phyloP scores from a whole-genome alignment of 352 stramenopile species.

The Elongisporangium undulatum region DNA sequence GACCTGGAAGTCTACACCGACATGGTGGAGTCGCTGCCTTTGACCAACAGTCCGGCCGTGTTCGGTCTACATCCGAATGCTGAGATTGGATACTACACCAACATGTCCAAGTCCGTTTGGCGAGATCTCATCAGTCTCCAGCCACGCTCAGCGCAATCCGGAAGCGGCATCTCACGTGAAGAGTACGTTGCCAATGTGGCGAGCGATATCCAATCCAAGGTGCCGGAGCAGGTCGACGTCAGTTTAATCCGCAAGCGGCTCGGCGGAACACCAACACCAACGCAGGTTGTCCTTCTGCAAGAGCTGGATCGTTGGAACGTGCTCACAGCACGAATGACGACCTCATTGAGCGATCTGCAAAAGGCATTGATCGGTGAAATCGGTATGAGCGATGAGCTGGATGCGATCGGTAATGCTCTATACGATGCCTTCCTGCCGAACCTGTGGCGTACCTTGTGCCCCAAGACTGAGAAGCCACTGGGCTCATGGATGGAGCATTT shows the following conservation, averaged over 20 bases:
- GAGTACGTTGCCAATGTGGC: constrained; percentile 90
- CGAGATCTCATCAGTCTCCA: constrained; percentile 91
- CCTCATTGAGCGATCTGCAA: constrained; percentile 86
- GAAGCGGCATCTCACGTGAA: constrained; percentile 86
- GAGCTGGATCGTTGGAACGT: constrained; percentile 95
- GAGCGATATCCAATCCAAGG: constrained; percentile 89
- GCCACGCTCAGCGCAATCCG: constrained; percentile 73
- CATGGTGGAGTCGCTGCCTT: constrained; percentile 87
- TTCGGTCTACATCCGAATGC: constrained; percentile 96
- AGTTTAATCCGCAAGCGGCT: constrained; percentile 84
- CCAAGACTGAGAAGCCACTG: constrained; percentile 94
- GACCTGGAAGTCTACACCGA: constrained; percentile 74
- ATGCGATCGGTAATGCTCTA: constrained; percentile 87
- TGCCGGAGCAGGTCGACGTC: constrained; percentile 86
- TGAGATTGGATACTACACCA: constrained; percentile 96
- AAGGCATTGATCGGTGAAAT: constrained; percentile 94
- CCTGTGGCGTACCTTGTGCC: constrained; percentile 88
- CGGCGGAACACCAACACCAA: constrained; percentile 71
- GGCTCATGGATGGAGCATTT: constrained; percentile 96
- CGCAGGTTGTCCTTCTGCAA: constrained; percentile 92
- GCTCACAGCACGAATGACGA: constrained; percentile 81
- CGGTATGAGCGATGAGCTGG: constrained; percentile 95
- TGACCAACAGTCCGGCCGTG: constrained; percentile 93
- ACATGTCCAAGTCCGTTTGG: constrained; percentile 94
- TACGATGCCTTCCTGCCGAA: constrained; percentile 93